Percentiles rank a stretch among this genome's conserved stretches.
These are phyloP conservation scores for Annona squamosa DNA, from an alignment of 164 flowering plant species.

Conservation along the genomic window DNA sequence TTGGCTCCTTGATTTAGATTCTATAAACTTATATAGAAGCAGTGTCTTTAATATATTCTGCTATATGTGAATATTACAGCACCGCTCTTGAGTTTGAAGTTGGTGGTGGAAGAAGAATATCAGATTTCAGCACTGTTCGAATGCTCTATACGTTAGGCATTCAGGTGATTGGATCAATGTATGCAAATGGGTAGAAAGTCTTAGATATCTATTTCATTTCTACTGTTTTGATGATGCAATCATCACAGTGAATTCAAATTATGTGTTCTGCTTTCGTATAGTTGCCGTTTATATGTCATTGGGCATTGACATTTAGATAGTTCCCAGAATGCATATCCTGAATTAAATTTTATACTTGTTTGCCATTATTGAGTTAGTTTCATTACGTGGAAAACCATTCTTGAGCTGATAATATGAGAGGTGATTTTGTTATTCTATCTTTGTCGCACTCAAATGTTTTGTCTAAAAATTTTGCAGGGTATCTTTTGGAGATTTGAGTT, in stretches of 20 bases:
- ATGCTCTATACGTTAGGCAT: conserved; percentile 75
- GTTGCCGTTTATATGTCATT: background rate
- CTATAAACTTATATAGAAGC: background rate
- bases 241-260: background rate
- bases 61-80: conserved; percentile 34
- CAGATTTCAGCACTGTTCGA: conserved; percentile 76
- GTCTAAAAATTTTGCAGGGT: conserved; percentile 43
- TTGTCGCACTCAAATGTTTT: background rate
- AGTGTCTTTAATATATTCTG: background rate
- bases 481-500: conserved; percentile 83
- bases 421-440: background rate
- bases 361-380: background rate
- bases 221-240: background rate
- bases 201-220: background rate
- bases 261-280: background rate
- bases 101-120: conserved; percentile 93
- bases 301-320: background rate
- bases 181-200: background rate
- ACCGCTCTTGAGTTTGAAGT: conserved; percentile 78
- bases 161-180: conserved; percentile 46
- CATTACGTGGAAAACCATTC: background rate
- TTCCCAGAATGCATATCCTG: background rate
- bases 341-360: background rate
- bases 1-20: no score
- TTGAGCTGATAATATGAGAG: background rate